Percentiles rank a stretch among this genome's conserved stretches.
Evolutionary conservation across 75 land plant genomes (phyloP).

Genomic region (Sequoia sempervirens): DNA sequence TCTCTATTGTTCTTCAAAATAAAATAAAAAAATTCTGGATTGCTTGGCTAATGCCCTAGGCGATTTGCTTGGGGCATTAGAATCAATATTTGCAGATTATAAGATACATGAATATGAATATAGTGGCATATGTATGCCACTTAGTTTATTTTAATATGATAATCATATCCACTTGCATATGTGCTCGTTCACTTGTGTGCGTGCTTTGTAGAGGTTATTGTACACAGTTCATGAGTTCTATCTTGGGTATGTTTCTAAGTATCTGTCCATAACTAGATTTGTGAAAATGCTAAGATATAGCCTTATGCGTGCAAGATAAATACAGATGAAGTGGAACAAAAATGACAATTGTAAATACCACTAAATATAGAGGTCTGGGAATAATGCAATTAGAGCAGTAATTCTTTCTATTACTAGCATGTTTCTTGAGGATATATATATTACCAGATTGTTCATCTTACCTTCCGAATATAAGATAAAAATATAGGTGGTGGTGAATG

Average conservation of each 20-base stretch:
- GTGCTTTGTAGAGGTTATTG: background rate
- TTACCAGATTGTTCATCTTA: background rate
- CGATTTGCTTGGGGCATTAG: too few species aligned
- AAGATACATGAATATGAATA: too few species aligned
- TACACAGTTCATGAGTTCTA: background rate
- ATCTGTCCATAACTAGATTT: background rate
- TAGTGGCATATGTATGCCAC: too few species aligned
- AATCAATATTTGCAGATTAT: too few species aligned
- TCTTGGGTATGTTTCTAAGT: background rate
- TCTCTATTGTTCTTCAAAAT: too few species aligned
- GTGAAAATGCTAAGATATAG: background rate
- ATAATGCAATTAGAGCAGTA: background rate
- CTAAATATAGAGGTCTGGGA: background rate
- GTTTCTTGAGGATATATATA: background rate
- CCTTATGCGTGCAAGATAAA: background rate
- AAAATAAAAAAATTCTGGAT: too few species aligned
- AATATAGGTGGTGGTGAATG: too few species aligned
- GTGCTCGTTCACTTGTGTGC: background rate
- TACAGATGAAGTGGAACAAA: background rate
- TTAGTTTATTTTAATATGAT: too few species aligned
- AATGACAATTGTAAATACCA: background rate
- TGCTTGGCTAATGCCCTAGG: too few species aligned
- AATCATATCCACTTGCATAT: background rate
- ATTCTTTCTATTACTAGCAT: background rate
- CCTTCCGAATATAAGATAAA: too few species aligned